phyloP scores from a whole-genome alignment of 768 basidiomycete species.

The Multifurca ochricompacta region DNA sequence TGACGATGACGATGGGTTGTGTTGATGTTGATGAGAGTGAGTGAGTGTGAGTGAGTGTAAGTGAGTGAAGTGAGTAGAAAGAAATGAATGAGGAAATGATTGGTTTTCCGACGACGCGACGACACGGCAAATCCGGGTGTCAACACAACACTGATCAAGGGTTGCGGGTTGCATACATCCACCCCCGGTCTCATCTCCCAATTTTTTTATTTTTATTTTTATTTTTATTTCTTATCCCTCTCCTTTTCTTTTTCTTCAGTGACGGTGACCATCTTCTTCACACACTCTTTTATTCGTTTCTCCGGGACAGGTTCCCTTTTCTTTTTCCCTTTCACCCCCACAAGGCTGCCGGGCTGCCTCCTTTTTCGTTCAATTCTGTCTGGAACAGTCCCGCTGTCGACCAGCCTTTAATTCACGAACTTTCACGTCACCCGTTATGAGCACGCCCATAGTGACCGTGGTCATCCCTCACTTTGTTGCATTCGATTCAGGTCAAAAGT shows the following conservation, averaged over 20 bases:
- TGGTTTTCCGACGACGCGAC: no score
- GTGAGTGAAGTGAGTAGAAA: no score
- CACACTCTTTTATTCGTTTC: neutral
- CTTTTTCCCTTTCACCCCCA: slow-evolving; percentile 23
- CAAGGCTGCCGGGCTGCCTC: slow-evolving; percentile 30
- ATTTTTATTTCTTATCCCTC: neutral
- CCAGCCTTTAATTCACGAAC: slow-evolving; percentile 2
- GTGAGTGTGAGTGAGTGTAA: no score
- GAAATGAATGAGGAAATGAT: no score
- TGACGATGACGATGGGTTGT: neutral
- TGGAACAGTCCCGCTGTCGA: slow-evolving; percentile 23
- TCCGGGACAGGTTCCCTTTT: slow-evolving; percentile 19
- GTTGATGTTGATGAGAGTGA: no score
- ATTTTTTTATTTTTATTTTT: no score
- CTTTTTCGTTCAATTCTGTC: slow-evolving; percentile 24
- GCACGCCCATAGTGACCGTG: neutral
- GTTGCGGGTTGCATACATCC: no score
- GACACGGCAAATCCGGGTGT: no score
- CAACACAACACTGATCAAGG: no score
- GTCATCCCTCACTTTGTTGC: neutral
- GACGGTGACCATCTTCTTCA: slow-evolving; percentile 1
- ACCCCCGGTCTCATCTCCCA: no score
- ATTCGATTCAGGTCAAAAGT: neutral
- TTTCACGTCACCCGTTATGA: neutral
- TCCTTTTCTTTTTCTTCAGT: neutral